Evolutionary conservation across 2,329 filamentous ascomycete genomes (phyloP).

Genomic region (Cercospora sojina): DNA sequence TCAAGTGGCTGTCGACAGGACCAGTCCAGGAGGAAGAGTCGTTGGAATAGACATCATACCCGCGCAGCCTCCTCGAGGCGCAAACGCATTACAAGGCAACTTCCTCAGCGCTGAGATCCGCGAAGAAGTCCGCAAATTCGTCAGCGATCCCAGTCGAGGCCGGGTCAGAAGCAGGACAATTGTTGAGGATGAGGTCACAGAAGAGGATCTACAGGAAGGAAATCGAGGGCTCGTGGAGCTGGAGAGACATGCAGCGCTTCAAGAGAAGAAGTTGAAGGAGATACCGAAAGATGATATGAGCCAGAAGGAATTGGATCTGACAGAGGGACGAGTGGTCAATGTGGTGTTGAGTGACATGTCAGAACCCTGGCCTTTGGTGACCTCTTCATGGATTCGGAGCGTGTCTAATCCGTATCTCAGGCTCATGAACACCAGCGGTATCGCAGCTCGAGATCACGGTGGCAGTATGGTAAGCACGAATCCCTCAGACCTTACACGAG

Average conservation of each 20-base stretch:
- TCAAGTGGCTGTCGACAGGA: slow-evolving; percentile 78
- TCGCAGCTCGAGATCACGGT: slow-evolving; percentile 79
- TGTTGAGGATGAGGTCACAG: slow-evolving; percentile 35
- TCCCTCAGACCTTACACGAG: not conserved
- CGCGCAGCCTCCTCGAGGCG: slow-evolving; percentile 82
- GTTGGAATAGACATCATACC: slow-evolving; percentile 94
- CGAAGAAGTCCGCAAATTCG: slow-evolving; percentile 71
- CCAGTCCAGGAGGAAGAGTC: slow-evolving; percentile 68
- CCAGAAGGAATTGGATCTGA: slow-evolving; percentile 31
- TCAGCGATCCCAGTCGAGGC: slow-evolving; percentile 63
- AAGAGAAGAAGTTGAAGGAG: slow-evolving; percentile 12
- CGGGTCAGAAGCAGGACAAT: slow-evolving; percentile 41
- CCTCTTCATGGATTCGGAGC: slow-evolving; percentile 78
- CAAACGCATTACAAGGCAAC: slow-evolving; percentile 93
- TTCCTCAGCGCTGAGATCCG: slow-evolving; percentile 77
- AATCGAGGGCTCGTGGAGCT: slow-evolving; percentile 65
- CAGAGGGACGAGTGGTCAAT: slow-evolving; percentile 66
- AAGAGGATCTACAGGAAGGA: slow-evolving; percentile 44
- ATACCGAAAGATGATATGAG: slow-evolving; percentile 20
- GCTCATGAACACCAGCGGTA: slow-evolving; percentile 99
- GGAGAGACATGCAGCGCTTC: slow-evolving; percentile 51
- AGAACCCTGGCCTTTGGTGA: slow-evolving; percentile 84
- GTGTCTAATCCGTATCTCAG: slow-evolving; percentile 94
- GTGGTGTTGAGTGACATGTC: slow-evolving; percentile 99
- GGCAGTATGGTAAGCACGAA: slow-evolving; percentile 78